Base-by-base conservation (phyloP, 768 basidiomycete genomes). In the Mycena belliarum region DNA sequence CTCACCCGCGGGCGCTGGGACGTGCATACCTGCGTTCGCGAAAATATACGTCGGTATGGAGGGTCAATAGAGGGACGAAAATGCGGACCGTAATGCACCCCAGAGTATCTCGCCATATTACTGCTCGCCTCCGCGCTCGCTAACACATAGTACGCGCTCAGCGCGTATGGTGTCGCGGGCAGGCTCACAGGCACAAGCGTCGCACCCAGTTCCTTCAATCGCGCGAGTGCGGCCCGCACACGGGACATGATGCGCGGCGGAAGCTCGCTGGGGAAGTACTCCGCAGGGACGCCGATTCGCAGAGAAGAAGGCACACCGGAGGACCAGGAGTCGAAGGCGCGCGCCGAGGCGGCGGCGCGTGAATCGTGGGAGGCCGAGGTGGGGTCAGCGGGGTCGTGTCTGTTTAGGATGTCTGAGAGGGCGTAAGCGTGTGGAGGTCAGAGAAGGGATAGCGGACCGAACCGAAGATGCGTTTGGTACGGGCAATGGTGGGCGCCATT, bases 81-180 rank as follows among this genome's bases (percentile, higher is more conserved):
- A 12, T 6, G 29, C 29, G 12, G 6, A 85, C 95, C 96, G 66
- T 87, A 97, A 64, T 88, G 82, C 2, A 95, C 81, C 0, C 95
- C 95, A 46, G 95, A 93, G 66, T 88, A 98, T 38, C 94, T 78
- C 5, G 91, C 93, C 55, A 98, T 75, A 67, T 95, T 97, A 55
- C 93, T 95, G 59, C 91, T 89, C 0, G 95, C 95, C 68, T 98
- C 96, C 0, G 96, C 95, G 58, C 87, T 91, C 1, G 96, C 91
- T 16, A 98, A 80, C n/a, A 97, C 91, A 67, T 98, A 98, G 76
- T 98, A 98, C 14, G 94, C 90, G 53, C 93, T 93, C 6, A 98
- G 78, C 0, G 93, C 91, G 66, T 89, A 89, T 1, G 73, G 68
- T 14, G 76, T 81, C 24, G 72, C 76, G 18, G 93, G 90, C 12